Evolutionary conservation across 768 basidiomycete genomes (phyloP).

Genomic region (Amanita exitialis): DNA sequence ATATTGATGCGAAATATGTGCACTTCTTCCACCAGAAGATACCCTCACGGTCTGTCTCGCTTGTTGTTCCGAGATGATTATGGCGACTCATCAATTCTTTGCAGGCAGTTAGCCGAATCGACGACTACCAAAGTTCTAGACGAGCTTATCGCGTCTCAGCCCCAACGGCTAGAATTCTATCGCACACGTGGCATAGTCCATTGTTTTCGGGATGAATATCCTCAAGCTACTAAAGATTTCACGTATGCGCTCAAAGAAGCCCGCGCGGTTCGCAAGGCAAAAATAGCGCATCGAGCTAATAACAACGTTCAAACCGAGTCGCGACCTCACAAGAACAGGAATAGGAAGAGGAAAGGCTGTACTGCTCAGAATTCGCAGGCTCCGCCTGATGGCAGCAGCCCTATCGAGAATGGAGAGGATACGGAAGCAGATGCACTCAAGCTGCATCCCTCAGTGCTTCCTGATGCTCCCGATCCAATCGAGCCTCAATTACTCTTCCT

Average conservation of each 20-base stretch:
- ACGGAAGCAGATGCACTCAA: conserved; percentile 40
- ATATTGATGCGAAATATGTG: conserved; percentile 77
- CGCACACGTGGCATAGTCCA: conserved; percentile 88
- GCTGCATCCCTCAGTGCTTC: conserved; percentile 64
- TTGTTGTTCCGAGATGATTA: neutral
- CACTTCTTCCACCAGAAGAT: conserved; percentile 96
- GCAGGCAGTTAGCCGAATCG: conserved; percentile 77
- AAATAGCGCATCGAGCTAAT: conserved; percentile 39
- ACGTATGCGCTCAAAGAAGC: conserved; percentile 75
- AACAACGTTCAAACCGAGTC: conserved; percentile 20
- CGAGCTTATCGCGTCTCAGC: conserved; percentile 61
- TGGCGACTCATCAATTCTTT: conserved; percentile 7
- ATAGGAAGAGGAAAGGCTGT: conserved; percentile 42
- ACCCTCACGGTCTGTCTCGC: conserved; percentile 62
- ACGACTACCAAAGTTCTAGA: conserved; percentile 74
- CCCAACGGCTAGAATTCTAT: conserved; percentile 75
- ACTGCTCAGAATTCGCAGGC: conserved; percentile 48
- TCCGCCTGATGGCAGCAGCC: conserved; percentile 57
- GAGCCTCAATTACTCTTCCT: conserved; percentile 80
- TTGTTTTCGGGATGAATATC: conserved; percentile 79
- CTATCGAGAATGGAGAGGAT: conserved; percentile 35
- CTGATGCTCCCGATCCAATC: conserved; percentile 78
- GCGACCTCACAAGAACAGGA: conserved; percentile 22
- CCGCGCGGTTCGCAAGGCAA: conserved; percentile 58
- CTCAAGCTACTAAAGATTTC: conserved; percentile 67